Conservation (phyloP, 306 rosid genomes). For the Phaseolus lunatus region DNA sequence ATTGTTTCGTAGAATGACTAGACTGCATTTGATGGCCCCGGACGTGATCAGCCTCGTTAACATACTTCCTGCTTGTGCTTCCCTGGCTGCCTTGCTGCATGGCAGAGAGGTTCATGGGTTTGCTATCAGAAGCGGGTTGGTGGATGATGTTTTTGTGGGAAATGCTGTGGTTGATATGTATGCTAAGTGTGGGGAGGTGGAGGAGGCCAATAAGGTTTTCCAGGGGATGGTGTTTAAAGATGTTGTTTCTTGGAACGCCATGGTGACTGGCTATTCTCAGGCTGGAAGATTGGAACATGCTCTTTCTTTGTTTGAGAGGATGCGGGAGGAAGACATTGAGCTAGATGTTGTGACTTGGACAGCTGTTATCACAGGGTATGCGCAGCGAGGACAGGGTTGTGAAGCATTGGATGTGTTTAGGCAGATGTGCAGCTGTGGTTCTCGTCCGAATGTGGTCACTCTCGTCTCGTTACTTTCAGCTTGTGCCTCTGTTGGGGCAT, state of each 20-base stretch:
- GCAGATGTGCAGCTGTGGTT: slow-evolving; percentile 64
- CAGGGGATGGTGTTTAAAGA: slow-evolving; percentile 74
- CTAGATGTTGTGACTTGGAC: slow-evolving; percentile 91
- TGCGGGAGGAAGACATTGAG: slow-evolving; percentile 65
- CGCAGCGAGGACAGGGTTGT: slow-evolving; percentile 75
- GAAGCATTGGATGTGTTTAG: slow-evolving; percentile 78
- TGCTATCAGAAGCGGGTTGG: slow-evolving; percentile 65
- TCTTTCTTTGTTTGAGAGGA: slow-evolving; percentile 65
- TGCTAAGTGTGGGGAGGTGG: slow-evolving; percentile 76
- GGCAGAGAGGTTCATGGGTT: slow-evolving; percentile 79
- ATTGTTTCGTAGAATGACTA: slow-evolving; percentile 59
- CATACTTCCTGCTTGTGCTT: slow-evolving; percentile 78
- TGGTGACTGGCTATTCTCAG: slow-evolving; percentile 88
- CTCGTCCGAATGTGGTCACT: slow-evolving; percentile 73
- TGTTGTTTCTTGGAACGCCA: slow-evolving; percentile 91
- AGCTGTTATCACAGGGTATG: slow-evolving; percentile 79
- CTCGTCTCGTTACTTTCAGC: slow-evolving; percentile 84
- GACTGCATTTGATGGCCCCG: slow-evolving; percentile 37
- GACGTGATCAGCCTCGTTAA: slow-evolving; percentile 80
- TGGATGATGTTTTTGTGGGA: slow-evolving; percentile 83
- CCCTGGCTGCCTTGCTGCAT: slow-evolving; percentile 46
- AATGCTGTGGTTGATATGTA: slow-evolving; percentile 85
- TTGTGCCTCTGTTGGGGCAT: slow-evolving; percentile 76
- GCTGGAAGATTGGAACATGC: slow-evolving; percentile 70
- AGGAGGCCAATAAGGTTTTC: slow-evolving; percentile 72